Conservation (phyloP, 805 yeast species). For the Barnettozyma pratensis region DNA sequence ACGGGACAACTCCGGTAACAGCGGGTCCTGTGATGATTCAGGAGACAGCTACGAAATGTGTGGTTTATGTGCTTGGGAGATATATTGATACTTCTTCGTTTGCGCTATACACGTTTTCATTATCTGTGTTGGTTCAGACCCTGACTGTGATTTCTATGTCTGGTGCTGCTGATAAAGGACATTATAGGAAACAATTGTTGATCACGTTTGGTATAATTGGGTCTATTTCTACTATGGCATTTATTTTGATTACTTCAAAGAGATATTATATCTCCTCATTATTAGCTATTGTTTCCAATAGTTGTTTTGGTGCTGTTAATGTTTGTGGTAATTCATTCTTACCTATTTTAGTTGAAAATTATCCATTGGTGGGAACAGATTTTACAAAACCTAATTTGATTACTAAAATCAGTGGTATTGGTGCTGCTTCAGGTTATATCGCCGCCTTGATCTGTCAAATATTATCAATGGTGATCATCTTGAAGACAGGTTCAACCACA, state of each 20-base stretch:
- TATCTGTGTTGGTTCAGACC: conserved; percentile 70
- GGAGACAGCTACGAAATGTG: conserved; percentile 33
- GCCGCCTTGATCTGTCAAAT: conserved; percentile 67
- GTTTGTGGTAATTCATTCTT: conserved; percentile 75
- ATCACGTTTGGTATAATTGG: conserved; percentile 57
- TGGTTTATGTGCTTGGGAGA: conserved; percentile 36
- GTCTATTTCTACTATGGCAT: conserved; percentile 44
- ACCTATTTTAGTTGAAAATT: conserved; percentile 52
- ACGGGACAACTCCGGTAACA: conserved; percentile 8
- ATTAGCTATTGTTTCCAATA: conserved; percentile 57
- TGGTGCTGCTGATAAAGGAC: conserved; percentile 65
- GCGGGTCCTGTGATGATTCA: not conserved
- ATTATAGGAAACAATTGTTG: conserved; percentile 51
- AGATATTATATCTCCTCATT: conserved; percentile 49
- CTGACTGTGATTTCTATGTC: conserved; percentile 65
- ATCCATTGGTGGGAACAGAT: conserved; percentile 11
- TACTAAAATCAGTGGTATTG: conserved; percentile 56
- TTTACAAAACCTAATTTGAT: conserved; percentile 33
- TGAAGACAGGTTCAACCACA: conserved; percentile 33
- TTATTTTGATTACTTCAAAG: conserved; percentile 32
- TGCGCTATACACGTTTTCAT: conserved; percentile 68
- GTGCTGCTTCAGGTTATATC: conserved; percentile 66
- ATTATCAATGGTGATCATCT: conserved; percentile 46
- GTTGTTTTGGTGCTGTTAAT: conserved; percentile 71
- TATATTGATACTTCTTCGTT: conserved; percentile 69